phyloP scores from a whole-genome alignment of 257 asterid genomes.

The Jaltomata sinuosa region DNA sequence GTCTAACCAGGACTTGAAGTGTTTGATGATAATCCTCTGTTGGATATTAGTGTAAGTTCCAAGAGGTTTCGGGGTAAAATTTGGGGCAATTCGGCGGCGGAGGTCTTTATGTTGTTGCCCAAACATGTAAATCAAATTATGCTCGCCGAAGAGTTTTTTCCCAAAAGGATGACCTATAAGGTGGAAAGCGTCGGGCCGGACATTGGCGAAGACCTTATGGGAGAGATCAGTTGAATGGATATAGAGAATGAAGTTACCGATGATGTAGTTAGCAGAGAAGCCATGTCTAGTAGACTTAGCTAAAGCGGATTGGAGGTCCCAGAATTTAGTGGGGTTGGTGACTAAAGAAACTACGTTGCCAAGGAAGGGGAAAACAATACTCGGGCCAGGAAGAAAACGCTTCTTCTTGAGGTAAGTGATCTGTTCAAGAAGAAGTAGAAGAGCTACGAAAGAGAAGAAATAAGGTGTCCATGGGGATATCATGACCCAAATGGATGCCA shows the following conservation, averaged over 20 bases:
- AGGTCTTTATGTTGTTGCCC: slow-evolving; percentile 78
- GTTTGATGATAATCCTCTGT: slow-evolving; percentile 52
- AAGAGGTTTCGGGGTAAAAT: slow-evolving; percentile 74
- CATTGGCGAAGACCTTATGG: slow-evolving; percentile 70
- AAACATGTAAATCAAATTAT: slow-evolving; percentile 73
- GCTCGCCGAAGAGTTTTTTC: slow-evolving; percentile 78
- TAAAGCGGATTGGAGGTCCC: slow-evolving; percentile 54
- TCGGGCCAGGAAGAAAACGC: slow-evolving; percentile 74
- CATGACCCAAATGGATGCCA: slow-evolving; percentile 18
- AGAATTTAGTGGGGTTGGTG: slow-evolving; percentile 51
- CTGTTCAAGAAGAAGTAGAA: slow-evolving; percentile 61
- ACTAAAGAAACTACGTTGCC: slow-evolving; percentile 69
- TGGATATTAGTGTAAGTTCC: slow-evolving; percentile 53
- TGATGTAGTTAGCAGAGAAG: slow-evolving; percentile 64
- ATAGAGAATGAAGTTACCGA: slow-evolving; percentile 76
- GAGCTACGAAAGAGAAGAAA: slow-evolving; percentile 24
- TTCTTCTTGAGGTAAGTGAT: slow-evolving; percentile 60
- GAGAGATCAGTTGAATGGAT: slow-evolving; percentile 70
- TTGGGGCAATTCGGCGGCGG: slow-evolving; percentile 81
- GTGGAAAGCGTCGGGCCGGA: slow-evolving; percentile 89
- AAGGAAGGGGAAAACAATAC: slow-evolving; percentile 56
- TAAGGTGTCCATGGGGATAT: slow-evolving; percentile 37
- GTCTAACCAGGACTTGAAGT: slow-evolving; percentile 46
- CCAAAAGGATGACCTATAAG: slow-evolving; percentile 92
- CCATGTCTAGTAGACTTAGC: slow-evolving; percentile 64